A percentile compares a stretch with the other conserved stretches of the same genome.
Evolutionary conservation across 768 basidiomycete genomes (phyloP).

Genomic region (Trametes meyenii): DNA sequence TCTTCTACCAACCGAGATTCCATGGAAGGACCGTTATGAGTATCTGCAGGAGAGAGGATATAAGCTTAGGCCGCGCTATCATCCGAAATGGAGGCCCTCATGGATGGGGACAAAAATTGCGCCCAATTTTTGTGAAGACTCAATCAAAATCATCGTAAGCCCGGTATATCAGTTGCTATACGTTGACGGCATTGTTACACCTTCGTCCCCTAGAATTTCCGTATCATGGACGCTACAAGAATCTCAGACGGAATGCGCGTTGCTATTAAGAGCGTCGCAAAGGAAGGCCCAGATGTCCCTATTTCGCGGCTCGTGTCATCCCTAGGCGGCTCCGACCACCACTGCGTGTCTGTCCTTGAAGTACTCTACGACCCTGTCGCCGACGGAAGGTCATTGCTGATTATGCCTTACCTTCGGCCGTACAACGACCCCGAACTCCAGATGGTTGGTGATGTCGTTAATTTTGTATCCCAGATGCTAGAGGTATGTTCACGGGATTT

Average conservation of each 20-base stretch:
- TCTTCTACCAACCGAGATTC: constrained; percentile 1
- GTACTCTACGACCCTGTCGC: constrained; percentile 24
- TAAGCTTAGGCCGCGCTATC: constrained; percentile 24
- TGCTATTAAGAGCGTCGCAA: constrained; percentile 17
- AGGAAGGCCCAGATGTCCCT: constrained; percentile 15
- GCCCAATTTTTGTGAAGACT: constrained; percentile 23
- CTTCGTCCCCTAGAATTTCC: not conserved
- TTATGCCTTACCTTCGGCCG: constrained; percentile 33
- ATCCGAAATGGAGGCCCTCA: constrained; percentile 16
- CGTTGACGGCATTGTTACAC: not conserved
- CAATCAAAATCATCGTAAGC: constrained; percentile 19
- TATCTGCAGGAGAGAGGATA: constrained; percentile 22
- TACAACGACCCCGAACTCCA: constrained; percentile 32
- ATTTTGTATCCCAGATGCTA: constrained; percentile 24
- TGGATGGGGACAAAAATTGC: constrained; percentile 16
- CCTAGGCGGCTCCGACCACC: constrained; percentile 21
- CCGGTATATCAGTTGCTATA: too few relatives aligned
- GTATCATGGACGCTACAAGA: constrained; percentile 27
- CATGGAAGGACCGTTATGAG: constrained; percentile 20
- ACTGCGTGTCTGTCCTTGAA: constrained; percentile 30
- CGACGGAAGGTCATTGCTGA: constrained; percentile 11
- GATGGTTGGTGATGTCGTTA: constrained; percentile 26
- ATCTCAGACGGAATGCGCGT: constrained; percentile 14
- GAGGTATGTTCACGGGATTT: constrained; percentile 8
- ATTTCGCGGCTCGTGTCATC: constrained; percentile 20